Percentiles rank a stretch among this genome's conserved stretches.
Conservation (phyloP, 306 rosid genomes). For the Inga oerstediana region DNA sequence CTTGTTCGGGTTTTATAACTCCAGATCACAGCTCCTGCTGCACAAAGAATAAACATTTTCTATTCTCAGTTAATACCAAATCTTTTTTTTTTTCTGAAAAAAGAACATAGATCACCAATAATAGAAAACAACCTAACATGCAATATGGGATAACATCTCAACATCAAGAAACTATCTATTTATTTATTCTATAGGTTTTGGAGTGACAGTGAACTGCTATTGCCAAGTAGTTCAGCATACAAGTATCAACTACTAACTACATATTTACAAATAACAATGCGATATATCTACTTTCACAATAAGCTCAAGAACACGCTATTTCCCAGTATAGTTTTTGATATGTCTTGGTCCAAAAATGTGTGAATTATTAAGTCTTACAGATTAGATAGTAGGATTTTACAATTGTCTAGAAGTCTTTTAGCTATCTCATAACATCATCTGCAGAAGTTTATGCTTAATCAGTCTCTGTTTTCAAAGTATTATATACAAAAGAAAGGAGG, state of each 20-base stretch:
- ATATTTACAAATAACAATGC: background rate
- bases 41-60: background rate
- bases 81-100: too few relatives aligned
- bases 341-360: background rate
- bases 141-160: constrained; percentile 1
- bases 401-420: background rate
- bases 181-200: background rate
- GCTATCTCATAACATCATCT: background rate
- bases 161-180: background rate
- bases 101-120: background rate
- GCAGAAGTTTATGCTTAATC: background rate
- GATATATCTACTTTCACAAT: background rate
- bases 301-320: background rate
- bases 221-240: background rate
- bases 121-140: constrained; percentile 1
- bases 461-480: background rate
- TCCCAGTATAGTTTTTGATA: background rate
- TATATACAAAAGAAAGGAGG: background rate
- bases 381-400: background rate
- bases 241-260: background rate
- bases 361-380: background rate
- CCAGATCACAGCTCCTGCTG: background rate
- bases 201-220: background rate
- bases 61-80: background rate
- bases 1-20: background rate